Conservation (phyloP, 306 rosid species). For the Cicer chorassanicum region DNA sequence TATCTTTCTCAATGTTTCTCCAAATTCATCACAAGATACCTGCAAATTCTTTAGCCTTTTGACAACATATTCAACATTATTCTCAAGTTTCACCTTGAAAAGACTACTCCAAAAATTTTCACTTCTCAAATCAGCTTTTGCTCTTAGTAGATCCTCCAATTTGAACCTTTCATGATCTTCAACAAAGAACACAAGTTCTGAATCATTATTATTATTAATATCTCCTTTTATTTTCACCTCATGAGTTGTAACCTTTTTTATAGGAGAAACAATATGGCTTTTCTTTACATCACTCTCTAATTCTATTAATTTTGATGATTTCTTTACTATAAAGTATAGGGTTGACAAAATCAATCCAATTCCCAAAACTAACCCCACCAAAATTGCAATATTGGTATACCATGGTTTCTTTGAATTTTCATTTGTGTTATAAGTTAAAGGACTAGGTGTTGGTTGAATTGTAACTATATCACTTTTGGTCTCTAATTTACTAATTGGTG, state of each 20-base stretch:
- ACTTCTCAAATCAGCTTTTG: conserved; percentile 65
- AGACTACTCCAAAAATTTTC: conserved; percentile 66
- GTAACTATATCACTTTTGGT: conserved; percentile 6
- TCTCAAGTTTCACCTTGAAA: conserved; percentile 65
- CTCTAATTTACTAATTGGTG: conserved; percentile 32
- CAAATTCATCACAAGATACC: conserved; percentile 65
- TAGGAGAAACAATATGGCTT: conserved; percentile 45
- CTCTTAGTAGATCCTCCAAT: conserved; percentile 68
- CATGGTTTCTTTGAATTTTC: neutral
- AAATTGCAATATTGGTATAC: neutral
- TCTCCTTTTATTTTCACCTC: conserved; percentile 39
- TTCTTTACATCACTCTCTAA: conserved; percentile 33
- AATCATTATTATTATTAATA: neutral
- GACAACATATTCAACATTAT: conserved; percentile 62
- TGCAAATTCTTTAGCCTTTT: conserved; percentile 74
- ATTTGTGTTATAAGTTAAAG: neutral
- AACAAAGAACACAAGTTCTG: conserved; percentile 74
- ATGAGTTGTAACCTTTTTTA: conserved; percentile 15
- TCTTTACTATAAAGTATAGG: conserved; percentile 48
- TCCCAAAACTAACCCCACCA: conserved; percentile 38
- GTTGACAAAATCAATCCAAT: conserved; percentile 42
- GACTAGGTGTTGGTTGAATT: neutral
- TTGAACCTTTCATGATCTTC: conserved; percentile 66
- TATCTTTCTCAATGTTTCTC: conserved; percentile 55
- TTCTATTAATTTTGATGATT: conserved; percentile 16